Evolutionary conservation across 2,329 filamentous ascomycete species (phyloP).

Genomic region (Pseudogymnoascus sp.): DNA sequence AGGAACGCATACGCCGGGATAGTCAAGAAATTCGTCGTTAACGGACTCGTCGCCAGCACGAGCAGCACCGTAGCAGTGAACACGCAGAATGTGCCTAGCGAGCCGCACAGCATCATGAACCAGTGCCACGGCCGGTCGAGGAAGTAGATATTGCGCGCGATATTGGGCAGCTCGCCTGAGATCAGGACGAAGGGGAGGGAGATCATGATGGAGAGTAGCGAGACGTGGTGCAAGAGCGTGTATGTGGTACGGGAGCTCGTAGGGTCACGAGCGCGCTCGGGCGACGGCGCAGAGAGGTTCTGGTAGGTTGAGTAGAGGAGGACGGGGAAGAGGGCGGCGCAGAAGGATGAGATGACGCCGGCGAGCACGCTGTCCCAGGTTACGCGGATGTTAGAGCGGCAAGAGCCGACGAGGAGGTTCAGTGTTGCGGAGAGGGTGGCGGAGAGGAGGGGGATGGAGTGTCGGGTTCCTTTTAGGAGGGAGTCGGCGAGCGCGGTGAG

Average conservation of each 20-base stretch:
- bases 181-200: constrained; percentile 43
- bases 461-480: constrained; percentile 37
- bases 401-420: constrained; percentile 42
- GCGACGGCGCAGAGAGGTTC: constrained; percentile 28
- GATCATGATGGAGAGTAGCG: constrained; percentile 40
- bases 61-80: constrained; percentile 42
- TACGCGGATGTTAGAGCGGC: constrained; percentile 39
- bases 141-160: constrained; percentile 46
- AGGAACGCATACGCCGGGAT: constrained; percentile 43
- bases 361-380: constrained; percentile 45
- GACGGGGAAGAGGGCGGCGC: constrained; percentile 45
- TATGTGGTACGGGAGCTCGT: constrained; percentile 39
- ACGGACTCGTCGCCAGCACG: constrained; percentile 42
- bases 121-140: constrained; percentile 49
- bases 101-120: constrained; percentile 44
- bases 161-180: constrained; percentile 41
- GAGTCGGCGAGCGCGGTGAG: constrained; percentile 42
- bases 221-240: constrained; percentile 45
- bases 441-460: constrained; percentile 42
- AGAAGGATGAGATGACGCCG: constrained; percentile 44
- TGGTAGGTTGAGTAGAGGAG: constrained; percentile 44
- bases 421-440: constrained; percentile 43
- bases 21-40: constrained; percentile 43
- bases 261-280: constrained; percentile 24
- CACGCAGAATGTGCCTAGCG: constrained; percentile 40